These are phyloP conservation scores for Pseudogymnoascus sp. DNA, from an alignment of 2,329 filamentous ascomycete genomes.

Conservation along the genomic window DNA sequence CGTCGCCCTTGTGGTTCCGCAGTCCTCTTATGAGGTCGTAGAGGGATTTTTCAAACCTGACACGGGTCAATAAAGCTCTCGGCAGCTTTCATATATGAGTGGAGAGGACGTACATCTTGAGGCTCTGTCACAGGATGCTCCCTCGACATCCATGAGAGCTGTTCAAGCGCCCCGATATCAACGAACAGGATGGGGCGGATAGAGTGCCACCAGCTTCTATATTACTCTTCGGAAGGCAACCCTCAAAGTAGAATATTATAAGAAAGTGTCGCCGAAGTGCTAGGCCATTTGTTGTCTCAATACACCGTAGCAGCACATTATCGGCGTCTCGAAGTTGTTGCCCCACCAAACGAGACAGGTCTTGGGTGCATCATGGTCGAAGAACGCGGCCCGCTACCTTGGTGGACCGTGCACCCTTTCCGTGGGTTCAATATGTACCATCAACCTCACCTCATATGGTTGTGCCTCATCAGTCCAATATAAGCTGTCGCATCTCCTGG, in stretches of 20 bases:
- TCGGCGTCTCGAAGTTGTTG: constrained; percentile 2
- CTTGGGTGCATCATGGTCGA: constrained; percentile 4
- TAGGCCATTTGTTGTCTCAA: constrained; percentile 4
- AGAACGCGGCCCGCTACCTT: constrained; percentile 9
- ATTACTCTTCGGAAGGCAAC: not conserved
- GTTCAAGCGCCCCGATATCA: not conserved
- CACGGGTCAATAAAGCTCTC: not conserved
- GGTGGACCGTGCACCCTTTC: constrained; percentile 3
- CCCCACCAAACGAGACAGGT: constrained; percentile 10
- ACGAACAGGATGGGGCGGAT: not conserved
- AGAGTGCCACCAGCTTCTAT: not conserved
- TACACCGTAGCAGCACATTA: not conserved
- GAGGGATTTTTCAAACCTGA: constrained; percentile 97
- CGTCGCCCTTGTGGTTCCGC: constrained; percentile 89
- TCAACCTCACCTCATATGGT: constrained; percentile 1
- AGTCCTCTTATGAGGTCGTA: constrained; percentile 97
- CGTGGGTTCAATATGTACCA: not conserved
- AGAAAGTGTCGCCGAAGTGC: not conserved
- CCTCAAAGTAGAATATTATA: not conserved
- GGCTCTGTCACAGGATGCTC: not conserved
- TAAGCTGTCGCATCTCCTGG: constrained; percentile 4
- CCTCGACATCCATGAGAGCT: not conserved
- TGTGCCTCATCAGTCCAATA: constrained; percentile 1
- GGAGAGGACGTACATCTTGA: constrained; percentile 7
- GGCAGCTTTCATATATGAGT: not conserved